These are phyloP conservation scores for Furculomyces boomerangus DNA, from an alignment of 371 early-diverging fungal species.

Conservation along the genomic window DNA sequence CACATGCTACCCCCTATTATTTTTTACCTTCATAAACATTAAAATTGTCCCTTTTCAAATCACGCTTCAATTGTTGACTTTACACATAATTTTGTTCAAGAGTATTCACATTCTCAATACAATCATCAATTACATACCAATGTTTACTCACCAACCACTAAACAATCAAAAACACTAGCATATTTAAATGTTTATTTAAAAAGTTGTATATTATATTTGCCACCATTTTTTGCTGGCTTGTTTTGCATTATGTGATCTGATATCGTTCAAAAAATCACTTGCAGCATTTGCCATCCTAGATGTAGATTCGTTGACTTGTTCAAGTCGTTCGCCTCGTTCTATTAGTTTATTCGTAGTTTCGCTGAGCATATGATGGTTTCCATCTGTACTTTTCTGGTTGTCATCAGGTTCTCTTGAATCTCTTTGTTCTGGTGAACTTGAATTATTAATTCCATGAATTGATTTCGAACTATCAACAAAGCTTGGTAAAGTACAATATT, in stretches of 20 bases:
- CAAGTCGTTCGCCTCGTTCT: neutral
- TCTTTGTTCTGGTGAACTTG: neutral
- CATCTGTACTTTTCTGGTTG: neutral
- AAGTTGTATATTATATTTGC: too few species aligned
- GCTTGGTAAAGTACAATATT: neutral
- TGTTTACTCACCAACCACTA: too few species aligned
- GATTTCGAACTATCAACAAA: neutral
- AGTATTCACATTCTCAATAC: too few species aligned
- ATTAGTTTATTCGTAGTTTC: slow-evolving; percentile 1
- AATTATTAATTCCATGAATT: neutral
- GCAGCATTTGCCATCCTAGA: neutral
- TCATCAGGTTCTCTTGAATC: too few species aligned
- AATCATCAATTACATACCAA: too few species aligned
- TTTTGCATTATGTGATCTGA: neutral
- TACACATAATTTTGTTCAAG: too few species aligned
- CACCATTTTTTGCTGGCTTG: slow-evolving; percentile 1
- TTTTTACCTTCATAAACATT: too few species aligned
- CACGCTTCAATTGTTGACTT: too few species aligned
- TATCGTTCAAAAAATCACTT: neutral
- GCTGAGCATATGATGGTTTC: neutral
- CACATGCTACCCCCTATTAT: too few species aligned
- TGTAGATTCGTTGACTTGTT: neutral
- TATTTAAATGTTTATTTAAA: too few species aligned
- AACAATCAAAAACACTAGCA: too few species aligned
- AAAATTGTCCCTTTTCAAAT: too few species aligned